Evolutionary conservation across 805 yeast species (phyloP).

Genomic region (Grigorovia humatica): DNA sequence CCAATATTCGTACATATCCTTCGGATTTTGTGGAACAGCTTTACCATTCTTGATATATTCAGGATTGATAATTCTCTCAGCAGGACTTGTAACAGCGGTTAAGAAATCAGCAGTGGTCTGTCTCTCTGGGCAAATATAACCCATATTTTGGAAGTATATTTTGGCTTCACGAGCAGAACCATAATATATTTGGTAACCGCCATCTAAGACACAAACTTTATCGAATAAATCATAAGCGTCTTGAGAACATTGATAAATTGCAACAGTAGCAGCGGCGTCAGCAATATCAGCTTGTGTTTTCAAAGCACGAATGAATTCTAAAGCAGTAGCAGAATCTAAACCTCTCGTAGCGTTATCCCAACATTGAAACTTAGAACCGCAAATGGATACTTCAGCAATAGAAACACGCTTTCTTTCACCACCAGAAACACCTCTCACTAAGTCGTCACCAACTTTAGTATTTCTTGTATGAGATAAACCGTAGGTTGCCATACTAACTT

Average conservation of each 20-base stretch:
- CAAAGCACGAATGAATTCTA: slow-evolving; percentile 60
- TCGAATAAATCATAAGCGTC: slow-evolving; percentile 56
- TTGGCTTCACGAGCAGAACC: slow-evolving; percentile 49
- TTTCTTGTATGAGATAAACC: slow-evolving; percentile 51
- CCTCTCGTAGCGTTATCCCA: slow-evolving; percentile 86
- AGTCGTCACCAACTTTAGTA: slow-evolving; percentile 55
- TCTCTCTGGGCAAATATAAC: slow-evolving; percentile 52
- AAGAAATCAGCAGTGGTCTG: slow-evolving; percentile 68
- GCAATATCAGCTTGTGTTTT: slow-evolving; percentile 49
- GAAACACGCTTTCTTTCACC: slow-evolving; percentile 84
- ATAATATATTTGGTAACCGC: slow-evolving; percentile 52
- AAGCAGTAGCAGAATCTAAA: slow-evolving; percentile 74
- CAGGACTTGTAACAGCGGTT: slow-evolving; percentile 60
- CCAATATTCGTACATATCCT: slow-evolving; percentile 57
- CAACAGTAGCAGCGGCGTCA: slow-evolving; percentile 49
- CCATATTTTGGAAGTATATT: slow-evolving; percentile 54
- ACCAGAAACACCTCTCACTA: slow-evolving; percentile 68
- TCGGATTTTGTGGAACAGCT: slow-evolving; percentile 50
- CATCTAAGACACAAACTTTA: slow-evolving; percentile 49
- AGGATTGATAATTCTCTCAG: slow-evolving; percentile 37
- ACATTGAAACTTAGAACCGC: slow-evolving; percentile 54
- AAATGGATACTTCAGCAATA: slow-evolving; percentile 64
- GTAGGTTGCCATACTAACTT: slow-evolving; percentile 45
- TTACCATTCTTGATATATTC: slow-evolving; percentile 35
- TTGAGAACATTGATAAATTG: slow-evolving; percentile 63